Evolutionary conservation across 2,329 filamentous ascomycete species (phyloP).

Genomic region (Septoria petroselini): DNA sequence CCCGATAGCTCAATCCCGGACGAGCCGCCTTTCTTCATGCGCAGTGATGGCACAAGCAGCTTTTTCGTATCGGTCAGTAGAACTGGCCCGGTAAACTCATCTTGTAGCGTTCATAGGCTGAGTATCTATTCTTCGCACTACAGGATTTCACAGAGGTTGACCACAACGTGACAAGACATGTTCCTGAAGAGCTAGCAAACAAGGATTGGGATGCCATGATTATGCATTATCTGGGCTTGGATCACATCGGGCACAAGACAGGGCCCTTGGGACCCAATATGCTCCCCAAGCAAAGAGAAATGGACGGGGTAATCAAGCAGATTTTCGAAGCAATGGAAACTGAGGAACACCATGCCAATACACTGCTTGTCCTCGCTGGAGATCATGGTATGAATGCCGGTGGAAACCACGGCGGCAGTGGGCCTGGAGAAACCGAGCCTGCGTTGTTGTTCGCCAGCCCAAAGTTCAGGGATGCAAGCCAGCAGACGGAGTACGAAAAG

Average conservation of each 20-base stretch:
- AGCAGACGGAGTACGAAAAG: neutral
- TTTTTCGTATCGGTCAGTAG: conserved; percentile 90
- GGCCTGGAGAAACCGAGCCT: conserved; percentile 88
- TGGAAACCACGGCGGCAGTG: conserved; percentile 93
- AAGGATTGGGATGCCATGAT: conserved; percentile 91
- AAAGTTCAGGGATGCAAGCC: conserved; percentile 19
- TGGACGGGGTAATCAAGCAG: conserved; percentile 76
- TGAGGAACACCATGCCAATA: conserved; percentile 67
- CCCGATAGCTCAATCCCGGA: conserved; percentile 49
- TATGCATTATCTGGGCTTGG: conserved; percentile 89
- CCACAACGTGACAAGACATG: conserved; percentile 90
- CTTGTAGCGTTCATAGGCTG: conserved; percentile 36
- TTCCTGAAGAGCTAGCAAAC: conserved; percentile 69
- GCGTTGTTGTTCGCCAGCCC: conserved; percentile 69
- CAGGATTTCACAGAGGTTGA: conserved; percentile 98
- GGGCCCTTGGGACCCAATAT: conserved; percentile 83
- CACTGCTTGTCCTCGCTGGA: conserved; percentile 80
- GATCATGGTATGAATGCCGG: conserved; percentile 99
- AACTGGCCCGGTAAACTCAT: conserved; percentile 34
- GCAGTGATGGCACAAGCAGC: conserved; percentile 88
- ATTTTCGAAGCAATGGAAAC: conserved; percentile 75
- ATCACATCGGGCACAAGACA: conserved; percentile 96
- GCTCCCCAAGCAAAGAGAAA: conserved; percentile 88
- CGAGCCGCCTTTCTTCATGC: conserved; percentile 62
- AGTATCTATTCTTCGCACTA: conserved; percentile 31